Percentiles rank a stretch among this genome's conserved stretches.
Evolutionary conservation across 2,329 filamentous ascomycete species (phyloP).

Genomic region (Aspergillus sclerotialis): DNA sequence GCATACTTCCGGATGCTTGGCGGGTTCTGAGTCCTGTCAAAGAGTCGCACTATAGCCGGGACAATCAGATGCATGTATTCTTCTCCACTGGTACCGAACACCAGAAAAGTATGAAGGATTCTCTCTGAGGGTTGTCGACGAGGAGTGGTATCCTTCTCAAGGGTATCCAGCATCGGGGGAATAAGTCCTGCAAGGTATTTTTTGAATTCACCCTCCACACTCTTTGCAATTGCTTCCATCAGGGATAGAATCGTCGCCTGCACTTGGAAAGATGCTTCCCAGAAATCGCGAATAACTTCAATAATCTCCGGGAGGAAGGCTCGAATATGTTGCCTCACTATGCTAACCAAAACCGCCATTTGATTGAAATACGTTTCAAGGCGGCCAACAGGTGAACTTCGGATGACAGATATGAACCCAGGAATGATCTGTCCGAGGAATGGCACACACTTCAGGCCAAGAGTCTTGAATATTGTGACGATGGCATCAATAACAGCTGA

Average conservation of each 20-base stretch:
- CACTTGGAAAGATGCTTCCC: conserved; percentile 70
- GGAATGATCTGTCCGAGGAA: conserved; percentile 93
- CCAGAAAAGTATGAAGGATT: conserved; percentile 88
- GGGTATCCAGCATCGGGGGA: conserved; percentile 86
- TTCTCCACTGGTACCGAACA: conserved; percentile 91
- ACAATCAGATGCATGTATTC: conserved; percentile 99
- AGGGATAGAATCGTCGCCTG: conserved; percentile 88
- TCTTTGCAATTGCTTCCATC: conserved; percentile 88
- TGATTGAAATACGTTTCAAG: conserved; percentile 98
- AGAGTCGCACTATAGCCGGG: conserved; percentile 87
- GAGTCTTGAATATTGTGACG: conserved; percentile 96
- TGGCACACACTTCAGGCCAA: conserved; percentile 90
- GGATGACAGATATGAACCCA: conserved; percentile 84
- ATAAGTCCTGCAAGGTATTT: conserved; percentile 84
- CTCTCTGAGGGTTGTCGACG: conserved; percentile 79
- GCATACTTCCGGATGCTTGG: conserved; percentile 73
- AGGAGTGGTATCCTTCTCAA: conserved; percentile 74
- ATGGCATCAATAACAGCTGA: conserved; percentile 93
- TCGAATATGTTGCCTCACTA: conserved; percentile 92
- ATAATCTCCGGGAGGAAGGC: conserved; percentile 85
- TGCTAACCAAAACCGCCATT: conserved; percentile 82
- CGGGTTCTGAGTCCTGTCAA: conserved; percentile 81
- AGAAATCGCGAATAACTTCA: conserved; percentile 79
- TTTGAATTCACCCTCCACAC: conserved; percentile 96
- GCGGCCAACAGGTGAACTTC: conserved; percentile 66